Evolutionary conservation across 2,329 filamentous ascomycete species (phyloP), one percentile per base, ranked within the genome.

Genomic region (Claviceps pazoutovae): DNA sequence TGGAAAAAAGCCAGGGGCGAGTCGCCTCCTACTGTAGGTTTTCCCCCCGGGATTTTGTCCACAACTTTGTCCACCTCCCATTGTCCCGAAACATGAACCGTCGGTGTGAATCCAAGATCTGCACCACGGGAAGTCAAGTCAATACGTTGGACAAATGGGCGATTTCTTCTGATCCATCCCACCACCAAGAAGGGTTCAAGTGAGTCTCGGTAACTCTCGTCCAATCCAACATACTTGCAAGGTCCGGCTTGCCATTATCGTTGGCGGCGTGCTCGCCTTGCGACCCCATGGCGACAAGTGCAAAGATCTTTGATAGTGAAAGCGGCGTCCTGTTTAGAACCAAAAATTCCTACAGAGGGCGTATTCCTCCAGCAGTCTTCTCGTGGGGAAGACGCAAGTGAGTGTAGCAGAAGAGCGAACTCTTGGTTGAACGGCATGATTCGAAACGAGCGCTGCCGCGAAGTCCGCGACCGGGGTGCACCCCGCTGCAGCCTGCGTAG

Each of bases 1-100:
- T 98, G 93, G 69, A 98, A 95, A 74, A 96, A 97, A 37, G 89
- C 80, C 11, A 97, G 66, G 1, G 91, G 90, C 0, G 89, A 93
- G 54, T 73, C 67, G 7, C 85, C 77, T 52, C 79, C 74, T 82
- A 74, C 23, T 70, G 61, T 2, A 78, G 79, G 30, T 75, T 77
- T 56, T 48, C 55, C 56, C 54, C 76, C 74, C 30, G 73, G 72
- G 46, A 94, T 75, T 2, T 78, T 76, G 11, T 77, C 73, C 30
- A 93, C 74, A 34, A 86, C 87, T 57, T 78, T 76, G 50, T 77
- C 71, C 5, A 80, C 76, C 0, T 71, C 68, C 79, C 79, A 83
- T 44, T 70, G 63, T 8, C 67, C 75, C 2, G 67, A 61, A 21
- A 78, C 62, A 53, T 71, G 65, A 49, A 67, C 58, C 38, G 61